Evolutionary conservation across 805 yeast species (phyloP), one percentile per base, ranked within the genome.

Genomic region (Pichia ethanolica): DNA sequence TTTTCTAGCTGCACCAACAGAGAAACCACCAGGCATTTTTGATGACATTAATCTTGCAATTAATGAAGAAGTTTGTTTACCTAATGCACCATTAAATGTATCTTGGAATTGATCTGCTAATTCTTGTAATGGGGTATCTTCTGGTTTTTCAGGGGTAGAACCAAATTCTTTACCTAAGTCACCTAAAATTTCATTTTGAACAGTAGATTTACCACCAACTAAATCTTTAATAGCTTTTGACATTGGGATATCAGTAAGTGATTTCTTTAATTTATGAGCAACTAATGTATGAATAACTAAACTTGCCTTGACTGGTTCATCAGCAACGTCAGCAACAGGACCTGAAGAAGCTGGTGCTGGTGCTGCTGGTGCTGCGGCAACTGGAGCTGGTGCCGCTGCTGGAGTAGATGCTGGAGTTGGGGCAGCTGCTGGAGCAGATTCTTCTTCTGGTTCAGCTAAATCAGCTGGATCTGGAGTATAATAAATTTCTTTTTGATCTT

Each of bases 11-110:
- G 79, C 74, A 54, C 97, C 84, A 59, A 91, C 83, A 44, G 95
- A 86, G 71, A 91, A 93, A 25, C 99, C 99, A 78, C 99, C 99
- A 48, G 99, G 98, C 98, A 93, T 93, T 75, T 93, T 93, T 32
- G 97, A 85, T 10, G 98, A 83, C 75, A 90, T 86, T 64, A 93
- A 77, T 72, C 97, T 84, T 55, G 96, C 87, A 55, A 91, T 75
- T 62, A 93, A 78, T 32, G 97, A 85, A 37, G 89, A 72, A 2
- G 98, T 85, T 63, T 90, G 96, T 70, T 93, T 93, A 68, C 99
- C 99, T 58, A 93, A 79, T 56, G 81, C 77, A 59, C 98, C 98
- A 57, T 72, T 66, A 75, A 89, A 93, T 30, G 90, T 74, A 56
- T 89, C 96, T 73, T 91, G 97, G 80, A 93, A 88, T 61, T 80